Evolutionary conservation across 2,329 filamentous ascomycete genomes (phyloP).

Genomic region (Neofusicoccum cordaticola): DNA sequence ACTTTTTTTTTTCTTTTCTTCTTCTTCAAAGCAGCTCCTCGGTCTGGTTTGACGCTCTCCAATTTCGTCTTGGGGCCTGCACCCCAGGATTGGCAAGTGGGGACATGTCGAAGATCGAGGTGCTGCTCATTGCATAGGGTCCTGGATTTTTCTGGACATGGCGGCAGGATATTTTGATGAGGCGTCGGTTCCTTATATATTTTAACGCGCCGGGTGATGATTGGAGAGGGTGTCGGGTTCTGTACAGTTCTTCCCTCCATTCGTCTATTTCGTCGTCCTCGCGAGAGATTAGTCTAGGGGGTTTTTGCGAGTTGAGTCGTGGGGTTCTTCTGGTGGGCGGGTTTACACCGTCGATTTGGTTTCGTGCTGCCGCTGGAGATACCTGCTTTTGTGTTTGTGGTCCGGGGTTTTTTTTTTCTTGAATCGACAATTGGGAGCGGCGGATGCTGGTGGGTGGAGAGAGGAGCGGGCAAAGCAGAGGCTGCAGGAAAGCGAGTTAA

Average conservation of each 20-base stretch:
- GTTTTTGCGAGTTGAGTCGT: background rate
- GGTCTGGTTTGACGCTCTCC: background rate
- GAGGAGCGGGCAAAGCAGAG: background rate
- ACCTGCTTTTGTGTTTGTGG: background rate
- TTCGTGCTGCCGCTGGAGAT: background rate
- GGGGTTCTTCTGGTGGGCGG: background rate
- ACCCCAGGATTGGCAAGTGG: background rate
- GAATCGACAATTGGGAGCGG: background rate
- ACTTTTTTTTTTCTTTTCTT: background rate
- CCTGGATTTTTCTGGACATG: background rate
- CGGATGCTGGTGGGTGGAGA: background rate
- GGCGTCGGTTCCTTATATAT: background rate
- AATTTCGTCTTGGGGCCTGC: no score
- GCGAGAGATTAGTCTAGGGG: background rate
- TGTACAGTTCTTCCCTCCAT: background rate
- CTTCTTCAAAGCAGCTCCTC: slow-evolving; percentile 3
- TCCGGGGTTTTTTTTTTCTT: background rate
- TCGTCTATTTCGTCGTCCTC: background rate
- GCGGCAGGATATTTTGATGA: background rate
- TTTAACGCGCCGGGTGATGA: background rate
- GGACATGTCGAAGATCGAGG: background rate
- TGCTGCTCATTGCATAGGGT: background rate
- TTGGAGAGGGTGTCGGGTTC: background rate
- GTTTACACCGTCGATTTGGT: background rate
- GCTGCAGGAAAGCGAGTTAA: background rate